Conservation (phyloP, 2,329 filamentous ascomycete species). For the Exophiala dermatitidis region DNA sequence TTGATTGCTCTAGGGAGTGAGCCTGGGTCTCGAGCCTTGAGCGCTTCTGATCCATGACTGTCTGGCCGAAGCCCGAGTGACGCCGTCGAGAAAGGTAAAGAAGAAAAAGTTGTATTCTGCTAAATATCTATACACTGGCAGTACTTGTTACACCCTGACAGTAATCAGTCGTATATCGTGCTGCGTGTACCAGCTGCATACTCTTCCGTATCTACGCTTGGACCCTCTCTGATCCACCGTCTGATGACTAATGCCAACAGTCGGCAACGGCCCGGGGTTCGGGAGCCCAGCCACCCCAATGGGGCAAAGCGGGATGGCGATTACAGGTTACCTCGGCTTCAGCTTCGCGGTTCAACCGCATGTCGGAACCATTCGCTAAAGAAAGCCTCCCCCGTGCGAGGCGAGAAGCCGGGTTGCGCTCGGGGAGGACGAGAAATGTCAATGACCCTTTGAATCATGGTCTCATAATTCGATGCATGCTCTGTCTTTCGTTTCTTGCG, state of each 20-base stretch:
- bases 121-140: neutral
- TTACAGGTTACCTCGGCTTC: neutral
- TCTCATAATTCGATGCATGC: neutral
- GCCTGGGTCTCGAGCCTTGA: constrained; percentile 22
- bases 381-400: neutral
- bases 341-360: neutral
- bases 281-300: neutral
- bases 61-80: neutral
- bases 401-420: neutral
- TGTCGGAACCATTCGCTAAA: constrained; percentile 1
- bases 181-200: neutral
- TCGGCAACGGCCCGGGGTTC: constrained; percentile 10
- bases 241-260: neutral
- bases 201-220: neutral
- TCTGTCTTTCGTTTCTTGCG: too few relatives aligned
- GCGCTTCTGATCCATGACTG: constrained; percentile 9
- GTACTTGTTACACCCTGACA: too few relatives aligned
- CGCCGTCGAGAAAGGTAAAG: neutral
- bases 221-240: neutral
- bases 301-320: neutral
- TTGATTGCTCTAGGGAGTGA: constrained; percentile 15
- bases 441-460: neutral
- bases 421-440: neutral
- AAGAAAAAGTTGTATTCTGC: neutral
- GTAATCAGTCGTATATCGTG: too few relatives aligned